Conservation (phyloP, 2,329 filamentous ascomycete species). For the Ascochyta pisi region DNA sequence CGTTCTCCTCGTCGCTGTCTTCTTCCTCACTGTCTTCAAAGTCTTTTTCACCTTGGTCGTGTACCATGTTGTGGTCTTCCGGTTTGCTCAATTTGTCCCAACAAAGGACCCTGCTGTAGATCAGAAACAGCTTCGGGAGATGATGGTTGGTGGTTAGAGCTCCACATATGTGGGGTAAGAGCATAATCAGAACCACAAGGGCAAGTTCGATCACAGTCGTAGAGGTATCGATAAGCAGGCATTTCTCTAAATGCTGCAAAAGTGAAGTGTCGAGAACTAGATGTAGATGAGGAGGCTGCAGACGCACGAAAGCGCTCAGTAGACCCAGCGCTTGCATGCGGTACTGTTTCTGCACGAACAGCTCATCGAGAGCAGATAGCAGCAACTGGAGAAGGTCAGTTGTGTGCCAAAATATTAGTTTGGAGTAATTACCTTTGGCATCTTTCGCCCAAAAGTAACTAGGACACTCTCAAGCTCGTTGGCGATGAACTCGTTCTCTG, state of each 20-base stretch:
- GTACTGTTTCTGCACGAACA: conserved; percentile 69
- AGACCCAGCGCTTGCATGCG: conserved; percentile 71
- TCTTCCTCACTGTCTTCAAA: conserved; percentile 45
- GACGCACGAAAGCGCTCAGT: conserved; percentile 74
- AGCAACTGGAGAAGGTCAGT: conserved; percentile 61
- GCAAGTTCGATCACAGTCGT: conserved; percentile 78
- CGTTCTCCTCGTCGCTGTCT: conserved; percentile 40
- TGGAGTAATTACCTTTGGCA: conserved; percentile 61
- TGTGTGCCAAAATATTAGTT: not conserved
- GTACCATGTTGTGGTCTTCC: conserved; percentile 15
- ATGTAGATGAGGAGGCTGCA: conserved; percentile 80
- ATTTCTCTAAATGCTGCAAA: conserved; percentile 74
- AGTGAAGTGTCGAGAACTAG: conserved; percentile 74
- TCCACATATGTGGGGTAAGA: conserved; percentile 79
- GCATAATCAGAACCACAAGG: conserved; percentile 78
- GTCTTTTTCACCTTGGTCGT: conserved; percentile 23
- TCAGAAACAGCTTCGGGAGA: conserved; percentile 77
- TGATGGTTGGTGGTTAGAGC: conserved; percentile 66
- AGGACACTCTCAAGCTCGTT: conserved; percentile 62
- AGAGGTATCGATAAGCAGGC: conserved; percentile 78
- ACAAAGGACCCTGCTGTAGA: conserved; percentile 80
- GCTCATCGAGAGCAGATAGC: conserved; percentile 68
- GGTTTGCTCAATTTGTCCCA: conserved; percentile 67
- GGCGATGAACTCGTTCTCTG: conserved; percentile 56
- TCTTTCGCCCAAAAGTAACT: conserved; percentile 67